Evolutionary conservation across 2,329 filamentous ascomycete genomes (phyloP).

Genomic region (Curvularia eragrostidis): DNA sequence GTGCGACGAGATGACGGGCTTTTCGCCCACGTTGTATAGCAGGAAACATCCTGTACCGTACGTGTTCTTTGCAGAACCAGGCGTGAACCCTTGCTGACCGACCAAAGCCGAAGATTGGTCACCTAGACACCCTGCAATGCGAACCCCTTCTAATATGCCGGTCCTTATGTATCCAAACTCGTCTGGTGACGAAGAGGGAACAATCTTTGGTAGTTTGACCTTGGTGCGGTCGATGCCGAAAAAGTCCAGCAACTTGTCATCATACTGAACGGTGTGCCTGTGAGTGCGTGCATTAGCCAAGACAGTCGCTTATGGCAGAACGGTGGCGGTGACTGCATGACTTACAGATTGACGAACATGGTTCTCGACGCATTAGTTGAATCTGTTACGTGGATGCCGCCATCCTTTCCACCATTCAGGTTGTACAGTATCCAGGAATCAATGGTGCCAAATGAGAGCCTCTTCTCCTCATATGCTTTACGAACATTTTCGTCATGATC

Average conservation of each 20-base stretch:
- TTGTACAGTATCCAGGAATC: slow-evolving; percentile 89
- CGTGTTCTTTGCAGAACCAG: slow-evolving; percentile 87
- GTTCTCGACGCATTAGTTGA: slow-evolving; percentile 87
- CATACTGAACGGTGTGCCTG: slow-evolving; percentile 74
- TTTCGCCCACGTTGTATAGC: slow-evolving; percentile 84
- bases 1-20: slow-evolving; percentile 83
- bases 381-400: slow-evolving; percentile 79
- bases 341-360: slow-evolving; percentile 86
- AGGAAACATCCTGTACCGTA: slow-evolving; percentile 91
- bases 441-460: slow-evolving; percentile 83
- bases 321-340: neutral
- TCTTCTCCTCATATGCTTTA: slow-evolving; percentile 76
- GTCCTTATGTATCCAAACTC: slow-evolving; percentile 72
- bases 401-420: slow-evolving; percentile 74
- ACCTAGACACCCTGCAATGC: slow-evolving; percentile 83
- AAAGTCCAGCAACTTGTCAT: slow-evolving; percentile 76
- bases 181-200: slow-evolving; percentile 76
- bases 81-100: slow-evolving; percentile 82
- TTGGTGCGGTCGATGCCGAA: slow-evolving; percentile 78
- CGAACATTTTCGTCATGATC: slow-evolving; percentile 73
- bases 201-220: slow-evolving; percentile 79
- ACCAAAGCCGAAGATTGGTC: slow-evolving; percentile 88
- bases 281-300: slow-evolving; percentile 11
- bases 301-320: slow-evolving; percentile 1
- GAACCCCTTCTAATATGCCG: slow-evolving; percentile 72